Conservation (phyloP, 257 asterid genomes). For the Jasminum sambac region DNA sequence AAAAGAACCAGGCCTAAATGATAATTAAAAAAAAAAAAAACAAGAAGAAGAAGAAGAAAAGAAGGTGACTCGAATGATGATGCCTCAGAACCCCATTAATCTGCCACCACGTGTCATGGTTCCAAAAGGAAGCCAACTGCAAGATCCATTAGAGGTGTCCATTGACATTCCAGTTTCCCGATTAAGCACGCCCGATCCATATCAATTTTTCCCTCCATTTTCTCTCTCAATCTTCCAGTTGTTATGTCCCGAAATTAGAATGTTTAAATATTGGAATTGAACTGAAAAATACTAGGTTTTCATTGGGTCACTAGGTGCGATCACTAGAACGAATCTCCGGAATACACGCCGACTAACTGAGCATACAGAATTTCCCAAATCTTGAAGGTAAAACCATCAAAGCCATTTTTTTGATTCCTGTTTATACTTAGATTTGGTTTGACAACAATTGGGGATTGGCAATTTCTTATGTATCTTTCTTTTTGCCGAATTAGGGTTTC, state of each 20-base stretch:
- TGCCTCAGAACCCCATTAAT: conserved; percentile 17
- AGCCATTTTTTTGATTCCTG: neutral
- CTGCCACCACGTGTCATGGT: conserved; percentile 31
- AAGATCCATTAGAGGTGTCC: conserved; percentile 24
- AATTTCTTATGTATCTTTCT: neutral
- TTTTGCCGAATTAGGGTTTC: conserved; percentile 39
- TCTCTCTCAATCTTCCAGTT: neutral
- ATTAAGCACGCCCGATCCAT: conserved; percentile 35
- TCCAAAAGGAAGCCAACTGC: conserved; percentile 28
- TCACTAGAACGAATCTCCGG: conserved; percentile 26
- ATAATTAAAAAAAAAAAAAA: no score
- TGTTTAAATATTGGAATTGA: conserved; percentile 3
- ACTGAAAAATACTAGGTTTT: conserved; percentile 16
- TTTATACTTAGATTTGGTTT: conserved; percentile 13
- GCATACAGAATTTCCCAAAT: conserved; percentile 18
- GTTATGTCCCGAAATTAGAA: conserved; percentile 11
- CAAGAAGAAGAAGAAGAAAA: no score
- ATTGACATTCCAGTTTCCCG: conserved; percentile 23
- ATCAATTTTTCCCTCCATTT: conserved; percentile 42
- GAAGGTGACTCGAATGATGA: neutral
- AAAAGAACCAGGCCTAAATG: no score
- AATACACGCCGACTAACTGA: neutral
- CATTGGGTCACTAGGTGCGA: conserved; percentile 33
- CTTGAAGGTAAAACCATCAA: conserved; percentile 25
- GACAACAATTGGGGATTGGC: conserved; percentile 28